Conservation (phyloP, 192 early-diverging fungal genomes). For the Umbelopsis vinacea region DNA sequence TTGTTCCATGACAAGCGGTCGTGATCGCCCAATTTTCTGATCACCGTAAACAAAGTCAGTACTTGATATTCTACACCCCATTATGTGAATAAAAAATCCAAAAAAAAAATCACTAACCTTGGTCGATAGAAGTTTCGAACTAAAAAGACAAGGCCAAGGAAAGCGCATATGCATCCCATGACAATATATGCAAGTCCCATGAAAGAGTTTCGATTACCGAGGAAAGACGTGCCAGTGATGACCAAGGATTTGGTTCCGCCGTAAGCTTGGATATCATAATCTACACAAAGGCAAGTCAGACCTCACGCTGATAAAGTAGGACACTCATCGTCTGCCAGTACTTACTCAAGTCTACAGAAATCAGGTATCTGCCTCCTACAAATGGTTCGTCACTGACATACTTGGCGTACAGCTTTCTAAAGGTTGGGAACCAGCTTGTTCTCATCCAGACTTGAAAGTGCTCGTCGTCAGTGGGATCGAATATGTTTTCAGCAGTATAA, state of each 20-base stretch:
- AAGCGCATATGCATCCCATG: constrained; percentile 88
- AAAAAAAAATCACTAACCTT: constrained; percentile 58
- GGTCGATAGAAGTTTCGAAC: constrained; percentile 93
- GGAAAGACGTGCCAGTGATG: constrained; percentile 89
- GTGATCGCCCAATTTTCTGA: constrained; percentile 94
- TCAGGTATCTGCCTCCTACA: constrained; percentile 69
- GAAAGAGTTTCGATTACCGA: constrained; percentile 98
- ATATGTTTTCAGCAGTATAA: constrained; percentile 53
- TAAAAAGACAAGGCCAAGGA: constrained; percentile 88
- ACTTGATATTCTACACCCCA: not conserved
- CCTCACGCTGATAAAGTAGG: not conserved
- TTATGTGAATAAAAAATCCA: constrained; percentile 11
- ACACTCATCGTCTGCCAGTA: not conserved
- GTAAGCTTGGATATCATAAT: constrained; percentile 85
- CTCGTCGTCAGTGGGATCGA: constrained; percentile 71
- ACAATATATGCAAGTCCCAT: constrained; percentile 94
- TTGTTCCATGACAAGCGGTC: constrained; percentile 97
- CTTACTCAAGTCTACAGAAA: constrained; percentile 79
- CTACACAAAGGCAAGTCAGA: constrained; percentile 44
- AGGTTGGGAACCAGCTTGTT: constrained; percentile 92
- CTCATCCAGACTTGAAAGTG: constrained; percentile 99
- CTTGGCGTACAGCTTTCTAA: constrained; percentile 92
- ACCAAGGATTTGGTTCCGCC: constrained; percentile 96
- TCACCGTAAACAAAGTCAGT: not conserved
- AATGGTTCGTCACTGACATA: constrained; percentile 62